Conservation (phyloP, 306 rosid genomes). For the Castanospermum australe region DNA sequence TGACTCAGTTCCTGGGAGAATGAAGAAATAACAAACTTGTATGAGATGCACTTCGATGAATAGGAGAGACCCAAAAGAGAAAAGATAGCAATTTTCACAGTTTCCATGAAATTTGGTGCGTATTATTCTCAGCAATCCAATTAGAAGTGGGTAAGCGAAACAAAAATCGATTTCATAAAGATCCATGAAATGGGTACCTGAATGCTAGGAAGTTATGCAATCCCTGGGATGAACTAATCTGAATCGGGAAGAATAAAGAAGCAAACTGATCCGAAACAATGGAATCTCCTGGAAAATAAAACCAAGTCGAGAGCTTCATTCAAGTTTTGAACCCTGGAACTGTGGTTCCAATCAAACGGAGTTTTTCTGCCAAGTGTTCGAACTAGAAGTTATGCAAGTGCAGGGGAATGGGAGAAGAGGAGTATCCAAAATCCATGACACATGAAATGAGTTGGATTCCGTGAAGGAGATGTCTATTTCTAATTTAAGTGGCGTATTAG, state of each 20-base stretch:
- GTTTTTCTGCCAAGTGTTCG: too few relatives aligned
- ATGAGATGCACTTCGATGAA: background rate
- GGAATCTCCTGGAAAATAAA: background rate
- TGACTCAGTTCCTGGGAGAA: background rate
- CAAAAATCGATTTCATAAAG: conserved; percentile 20
- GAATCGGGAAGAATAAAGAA: conserved; percentile 37
- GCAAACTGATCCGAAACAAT: background rate
- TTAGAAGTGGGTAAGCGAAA: background rate
- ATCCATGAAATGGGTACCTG: conserved; percentile 50
- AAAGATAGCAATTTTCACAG: background rate
- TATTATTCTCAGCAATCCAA: conserved; percentile 12
- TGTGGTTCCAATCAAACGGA: too few relatives aligned
- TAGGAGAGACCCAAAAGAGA: conserved; percentile 2
- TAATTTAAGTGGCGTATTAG: too few relatives aligned
- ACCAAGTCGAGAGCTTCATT: background rate
- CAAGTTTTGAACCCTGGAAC: too few relatives aligned
- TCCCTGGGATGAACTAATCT: conserved; percentile 36
- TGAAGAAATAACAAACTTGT: background rate
- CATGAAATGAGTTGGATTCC: too few relatives aligned
- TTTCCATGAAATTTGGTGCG: conserved; percentile 11
- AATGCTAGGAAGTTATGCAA: conserved; percentile 27
- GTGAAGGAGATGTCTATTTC: too few relatives aligned
- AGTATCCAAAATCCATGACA: too few relatives aligned
- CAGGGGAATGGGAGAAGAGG: too few relatives aligned
- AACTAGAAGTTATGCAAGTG: too few relatives aligned